Evolutionary conservation across 202 grass and related monocot genomes (phyloP).

Genomic region (Zoysia matrella): DNA sequence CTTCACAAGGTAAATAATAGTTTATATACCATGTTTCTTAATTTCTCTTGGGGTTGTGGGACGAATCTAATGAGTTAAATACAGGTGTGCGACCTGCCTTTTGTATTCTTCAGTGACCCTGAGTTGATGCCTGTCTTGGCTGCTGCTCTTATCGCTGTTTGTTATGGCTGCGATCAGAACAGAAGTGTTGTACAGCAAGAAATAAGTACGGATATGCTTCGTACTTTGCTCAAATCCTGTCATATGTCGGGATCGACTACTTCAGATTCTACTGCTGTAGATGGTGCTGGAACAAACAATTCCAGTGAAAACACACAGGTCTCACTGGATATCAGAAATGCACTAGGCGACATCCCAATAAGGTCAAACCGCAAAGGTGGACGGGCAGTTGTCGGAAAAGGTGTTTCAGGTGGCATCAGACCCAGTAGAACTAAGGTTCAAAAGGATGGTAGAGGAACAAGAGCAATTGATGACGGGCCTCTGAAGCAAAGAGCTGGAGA

Average conservation of each 20-base stretch:
- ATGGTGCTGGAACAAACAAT: slow-evolving; percentile 52
- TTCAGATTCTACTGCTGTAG: slow-evolving; percentile 47
- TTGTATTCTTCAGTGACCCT: slow-evolving; percentile 87
- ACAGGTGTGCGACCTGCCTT: slow-evolving; percentile 98
- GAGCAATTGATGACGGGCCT: slow-evolving; percentile 60
- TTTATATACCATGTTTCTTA: slow-evolving; percentile 26
- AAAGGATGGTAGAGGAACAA: slow-evolving; percentile 72
- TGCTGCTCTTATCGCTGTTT: slow-evolving; percentile 76
- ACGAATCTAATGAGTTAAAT: slow-evolving; percentile 52
- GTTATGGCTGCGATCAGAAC: slow-evolving; percentile 94
- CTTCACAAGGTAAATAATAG: slow-evolving; percentile 82
- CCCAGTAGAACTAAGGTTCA: slow-evolving; percentile 66
- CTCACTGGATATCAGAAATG: slow-evolving; percentile 53
- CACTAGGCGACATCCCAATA: slow-evolving; percentile 54
- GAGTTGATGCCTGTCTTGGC: slow-evolving; percentile 90
- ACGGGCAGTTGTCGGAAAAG: slow-evolving; percentile 60
- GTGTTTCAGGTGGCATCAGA: slow-evolving; percentile 53
- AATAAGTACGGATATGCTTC: slow-evolving; percentile 94
- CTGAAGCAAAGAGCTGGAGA: slow-evolving; percentile 71
- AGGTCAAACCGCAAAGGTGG: slow-evolving; percentile 68
- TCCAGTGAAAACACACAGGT: slow-evolving; percentile 54
- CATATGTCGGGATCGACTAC: slow-evolving; percentile 44
- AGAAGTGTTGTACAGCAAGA: slow-evolving; percentile 86
- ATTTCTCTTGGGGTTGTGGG: slow-evolving; percentile 2
- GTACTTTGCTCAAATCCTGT: slow-evolving; percentile 77